Conservation (phyloP, 2,329 filamentous ascomycete genomes). For the Diplocarpon mali region DNA sequence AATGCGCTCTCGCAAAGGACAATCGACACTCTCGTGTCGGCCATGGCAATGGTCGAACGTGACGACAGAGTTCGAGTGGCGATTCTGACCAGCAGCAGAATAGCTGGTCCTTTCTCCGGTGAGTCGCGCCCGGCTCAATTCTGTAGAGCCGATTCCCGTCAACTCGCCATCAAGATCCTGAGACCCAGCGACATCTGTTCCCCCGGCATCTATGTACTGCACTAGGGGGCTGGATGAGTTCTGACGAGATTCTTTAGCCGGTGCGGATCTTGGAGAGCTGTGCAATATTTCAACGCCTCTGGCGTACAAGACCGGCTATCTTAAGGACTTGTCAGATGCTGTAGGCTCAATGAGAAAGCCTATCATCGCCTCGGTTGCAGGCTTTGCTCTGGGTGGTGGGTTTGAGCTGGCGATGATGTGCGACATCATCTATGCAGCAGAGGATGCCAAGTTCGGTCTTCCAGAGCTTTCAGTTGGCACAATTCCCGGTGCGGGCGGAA, state of each 20-base stretch:
- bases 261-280: constrained; percentile 30
- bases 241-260: constrained; percentile 8
- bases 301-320: constrained; percentile 24
- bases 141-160: no score
- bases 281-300: constrained; percentile 21
- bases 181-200: no score
- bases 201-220: no score
- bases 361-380: constrained; percentile 38
- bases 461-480: constrained; percentile 27
- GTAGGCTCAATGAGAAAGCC: constrained; percentile 31
- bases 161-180: no score
- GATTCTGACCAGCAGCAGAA: constrained; percentile 36
- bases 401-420: constrained; percentile 37
- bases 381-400: constrained; percentile 39
- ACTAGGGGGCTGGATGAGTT: no score
- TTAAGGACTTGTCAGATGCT: constrained; percentile 32
- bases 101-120: constrained; percentile 12
- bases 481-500: no score
- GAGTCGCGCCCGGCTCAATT: background rate
- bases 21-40: constrained; percentile 9
- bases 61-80: constrained; percentile 43
- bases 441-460: constrained; percentile 24
- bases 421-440: constrained; percentile 29
- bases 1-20: constrained; percentile 42
- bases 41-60: constrained; percentile 32